Base-by-base conservation (phyloP, 83 land plant genomes). In the Isoetes engelmannii region DNA sequence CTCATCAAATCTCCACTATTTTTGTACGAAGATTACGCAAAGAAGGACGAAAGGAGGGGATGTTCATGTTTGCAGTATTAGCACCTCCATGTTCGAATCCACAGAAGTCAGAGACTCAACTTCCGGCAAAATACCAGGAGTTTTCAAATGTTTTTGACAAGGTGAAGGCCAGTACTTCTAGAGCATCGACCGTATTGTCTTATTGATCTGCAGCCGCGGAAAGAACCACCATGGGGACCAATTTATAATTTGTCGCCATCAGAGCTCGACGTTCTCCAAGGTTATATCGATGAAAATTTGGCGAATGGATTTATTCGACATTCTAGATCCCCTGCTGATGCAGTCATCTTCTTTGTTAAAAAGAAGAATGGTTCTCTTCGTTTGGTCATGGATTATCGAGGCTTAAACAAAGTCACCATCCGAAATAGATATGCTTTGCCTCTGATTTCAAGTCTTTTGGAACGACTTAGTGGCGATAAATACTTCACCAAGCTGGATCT, bases 401-500 rank as follows among this genome's bases (percentile, higher is more conserved):
- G 72, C 51, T 5, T 71, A 18, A 71, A 64, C 7, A 71, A 71
- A 28, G 4, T 63, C 18, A 71, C 1, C 5, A 63, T 64, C 4
- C 18, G 8, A 10, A 71, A 71, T 66, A 2, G 9, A 0, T 71
- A 71, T 0, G 56, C 37, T 8, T 47, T 64, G 41, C 74, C 73
- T 8, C 41, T 63, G 12, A 63, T 71, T 47, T 48, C 55, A 44
- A 48, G 17, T 15, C 0, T 71, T 0, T 28, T 71, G 5, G 56
- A 71, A n/a, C 71, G 15, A 17, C 5, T 69, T 57, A 18, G 45
- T 4, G 10, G 42, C 4, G 63, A 45, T 4, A 69, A 44, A 44
- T 47, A 62, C 18, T 75, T 50, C n/a, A 59, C 67, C 4, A 80
- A 71, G 63, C 5, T 80, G 7, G 67, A 61, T 28, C 44, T 75